These are phyloP conservation scores for Cyberlindnera samutprakarnensis DNA, from an alignment of 805 yeast species.

Conservation along the genomic window DNA sequence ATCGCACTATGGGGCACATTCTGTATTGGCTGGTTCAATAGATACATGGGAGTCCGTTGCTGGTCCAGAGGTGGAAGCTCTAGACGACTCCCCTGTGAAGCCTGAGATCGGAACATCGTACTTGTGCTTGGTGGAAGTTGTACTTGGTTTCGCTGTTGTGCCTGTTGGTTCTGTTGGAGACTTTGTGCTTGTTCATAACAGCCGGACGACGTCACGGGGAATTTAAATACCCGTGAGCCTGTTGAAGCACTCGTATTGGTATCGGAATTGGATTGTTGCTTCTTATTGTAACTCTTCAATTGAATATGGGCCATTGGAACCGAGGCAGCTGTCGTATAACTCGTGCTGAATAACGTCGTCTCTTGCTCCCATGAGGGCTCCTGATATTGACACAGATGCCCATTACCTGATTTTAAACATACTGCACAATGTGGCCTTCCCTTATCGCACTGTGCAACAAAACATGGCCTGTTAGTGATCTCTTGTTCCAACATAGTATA, in stretches of 20 bases:
- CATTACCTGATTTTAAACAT: constrained; percentile 42
- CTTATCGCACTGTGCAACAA: constrained; percentile 28
- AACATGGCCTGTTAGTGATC: constrained; percentile 2
- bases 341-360: constrained; percentile 8
- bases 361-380: constrained; percentile 53
- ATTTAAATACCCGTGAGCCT: no score
- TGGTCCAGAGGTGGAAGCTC: background rate
- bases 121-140: background rate
- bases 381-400: constrained; percentile 41
- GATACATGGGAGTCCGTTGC: background rate
- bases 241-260: no score
- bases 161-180: background rate
- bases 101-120: background rate
- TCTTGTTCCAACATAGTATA: no score
- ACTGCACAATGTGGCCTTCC: constrained; percentile 46
- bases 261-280: background rate
- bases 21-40: background rate
- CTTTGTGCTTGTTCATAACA: background rate
- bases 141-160: background rate
- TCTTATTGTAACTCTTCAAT: constrained; percentile 1
- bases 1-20: no score
- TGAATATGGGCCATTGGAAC: constrained; percentile 21
- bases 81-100: background rate
- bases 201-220: no score
- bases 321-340: constrained; percentile 18